Percentiles rank a stretch among this genome's conserved stretches.
phyloP scores from a whole-genome alignment of 345 rosid genomes.

The Trapa bicornis region DNA sequence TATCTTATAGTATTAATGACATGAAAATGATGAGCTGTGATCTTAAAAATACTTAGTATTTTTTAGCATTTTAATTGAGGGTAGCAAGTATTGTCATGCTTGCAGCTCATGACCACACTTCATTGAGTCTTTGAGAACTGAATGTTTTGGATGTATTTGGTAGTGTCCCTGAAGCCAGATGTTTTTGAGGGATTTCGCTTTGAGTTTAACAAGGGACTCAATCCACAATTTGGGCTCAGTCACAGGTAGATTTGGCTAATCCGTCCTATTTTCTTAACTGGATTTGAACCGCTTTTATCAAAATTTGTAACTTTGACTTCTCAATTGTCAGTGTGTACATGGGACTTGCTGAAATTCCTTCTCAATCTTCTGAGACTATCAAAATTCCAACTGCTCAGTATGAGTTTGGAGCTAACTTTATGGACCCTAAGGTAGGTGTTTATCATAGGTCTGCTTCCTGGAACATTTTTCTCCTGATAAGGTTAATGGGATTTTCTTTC shows the following conservation, averaged over 20 bases:
- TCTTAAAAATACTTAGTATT: not conserved
- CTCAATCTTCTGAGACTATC: slow-evolving; percentile 71
- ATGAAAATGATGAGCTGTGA: not conserved
- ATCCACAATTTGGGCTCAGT: slow-evolving; percentile 73
- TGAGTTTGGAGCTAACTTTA: slow-evolving; percentile 88
- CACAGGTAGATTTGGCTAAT: slow-evolving; percentile 44
- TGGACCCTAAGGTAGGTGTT: slow-evolving; percentile 54
- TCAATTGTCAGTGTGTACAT: slow-evolving; percentile 50
- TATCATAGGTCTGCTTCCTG: not conserved
- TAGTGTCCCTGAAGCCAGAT: slow-evolving; percentile 96
- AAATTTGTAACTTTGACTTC: not conserved
- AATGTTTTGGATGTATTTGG: not conserved
- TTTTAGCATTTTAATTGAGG: no score
- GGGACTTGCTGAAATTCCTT: slow-evolving; percentile 91
- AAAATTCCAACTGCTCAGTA: slow-evolving; percentile 84
- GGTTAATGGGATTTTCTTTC: not conserved
- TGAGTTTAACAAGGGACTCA: slow-evolving; percentile 81
- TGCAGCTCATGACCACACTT: not conserved
- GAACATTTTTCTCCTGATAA: not conserved
- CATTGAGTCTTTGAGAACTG: not conserved
- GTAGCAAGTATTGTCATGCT: no score
- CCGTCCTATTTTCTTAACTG: not conserved
- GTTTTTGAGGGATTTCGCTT: slow-evolving; percentile 91
- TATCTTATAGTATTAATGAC: not conserved
- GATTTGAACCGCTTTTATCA: not conserved